Percentiles rank a stretch among this genome's conserved stretches.
Conservation (phyloP, 2,329 filamentous ascomycete genomes). For the Apiospora koreana region DNA sequence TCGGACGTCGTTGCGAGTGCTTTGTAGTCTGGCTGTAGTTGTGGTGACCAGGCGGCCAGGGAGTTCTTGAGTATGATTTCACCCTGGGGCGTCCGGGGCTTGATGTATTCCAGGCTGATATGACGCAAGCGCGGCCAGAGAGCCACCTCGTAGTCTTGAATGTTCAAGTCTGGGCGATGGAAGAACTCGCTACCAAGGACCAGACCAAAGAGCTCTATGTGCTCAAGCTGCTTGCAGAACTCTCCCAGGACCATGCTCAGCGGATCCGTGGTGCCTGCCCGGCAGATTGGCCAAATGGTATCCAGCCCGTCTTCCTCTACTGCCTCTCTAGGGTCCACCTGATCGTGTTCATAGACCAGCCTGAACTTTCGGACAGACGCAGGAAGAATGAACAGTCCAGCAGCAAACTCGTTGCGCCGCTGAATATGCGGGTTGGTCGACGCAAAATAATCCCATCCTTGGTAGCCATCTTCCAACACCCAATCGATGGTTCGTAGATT, state of each 20-base stretch:
- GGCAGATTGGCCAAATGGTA: not conserved
- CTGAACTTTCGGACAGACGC: not conserved
- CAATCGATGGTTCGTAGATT: not conserved
- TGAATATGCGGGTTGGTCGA: too few relatives aligned
- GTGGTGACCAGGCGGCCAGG: rapidly evolving
- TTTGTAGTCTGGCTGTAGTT: not conserved
- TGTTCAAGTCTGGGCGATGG: not conserved
- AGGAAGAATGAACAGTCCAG: not conserved
- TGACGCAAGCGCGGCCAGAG: not conserved
- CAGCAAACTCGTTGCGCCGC: not conserved
- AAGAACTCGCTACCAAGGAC: not conserved
- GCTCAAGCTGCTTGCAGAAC: not conserved
- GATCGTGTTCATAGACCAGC: too few relatives aligned
- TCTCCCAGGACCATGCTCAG: not conserved
- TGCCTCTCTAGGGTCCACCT: not conserved
- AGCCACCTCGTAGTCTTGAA: not conserved
- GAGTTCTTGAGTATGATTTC: not conserved
- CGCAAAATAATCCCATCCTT: too few relatives aligned
- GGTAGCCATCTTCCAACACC: not conserved
- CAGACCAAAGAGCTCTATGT: not conserved
- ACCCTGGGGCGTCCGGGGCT: not conserved
- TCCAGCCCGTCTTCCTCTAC: not conserved
- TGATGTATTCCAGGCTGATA: not conserved
- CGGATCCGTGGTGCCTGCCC: not conserved
- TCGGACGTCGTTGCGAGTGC: not conserved